These are phyloP conservation scores for Fusarium neocosmosporiellum DNA, from an alignment of 2,329 filamentous ascomycete genomes.

Conservation along the genomic window DNA sequence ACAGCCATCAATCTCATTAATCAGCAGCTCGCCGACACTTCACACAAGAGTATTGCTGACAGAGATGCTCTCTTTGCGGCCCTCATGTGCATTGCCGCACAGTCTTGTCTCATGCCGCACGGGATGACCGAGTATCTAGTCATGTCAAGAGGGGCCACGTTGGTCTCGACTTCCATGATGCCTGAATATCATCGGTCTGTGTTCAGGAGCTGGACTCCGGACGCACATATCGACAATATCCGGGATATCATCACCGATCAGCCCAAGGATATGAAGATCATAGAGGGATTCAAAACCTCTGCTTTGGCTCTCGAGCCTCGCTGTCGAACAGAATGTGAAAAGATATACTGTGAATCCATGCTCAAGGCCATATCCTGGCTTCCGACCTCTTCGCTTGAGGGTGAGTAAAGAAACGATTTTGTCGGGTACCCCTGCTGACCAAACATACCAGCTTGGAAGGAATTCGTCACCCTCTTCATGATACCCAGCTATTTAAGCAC, in stretches of 20 bases:
- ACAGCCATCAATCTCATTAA: constrained; percentile 52
- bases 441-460: not conserved
- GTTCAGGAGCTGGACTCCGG: not conserved
- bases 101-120: constrained; percentile 50
- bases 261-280: constrained; percentile 18
- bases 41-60: constrained; percentile 43
- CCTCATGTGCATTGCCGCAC: constrained; percentile 49
- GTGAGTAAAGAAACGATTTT: not conserved
- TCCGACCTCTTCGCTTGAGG: not conserved
- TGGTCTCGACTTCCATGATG: not conserved
- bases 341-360: constrained; percentile 29
- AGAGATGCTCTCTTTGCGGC: constrained; percentile 52
- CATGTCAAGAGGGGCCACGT: constrained; percentile 41
- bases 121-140: constrained; percentile 53
- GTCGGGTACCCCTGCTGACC: not conserved
- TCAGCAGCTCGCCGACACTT: constrained; percentile 40
- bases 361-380: not conserved
- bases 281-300: constrained; percentile 34
- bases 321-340: constrained; percentile 29
- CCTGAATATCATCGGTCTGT: not conserved
- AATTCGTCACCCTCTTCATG: not conserved
- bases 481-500: constrained; percentile 22
- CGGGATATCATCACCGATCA: not conserved
- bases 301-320: constrained; percentile 28
- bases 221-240: not conserved